Base-by-base conservation (phyloP, 257 asterid genomes). In the Salvia rosmarinus region DNA sequence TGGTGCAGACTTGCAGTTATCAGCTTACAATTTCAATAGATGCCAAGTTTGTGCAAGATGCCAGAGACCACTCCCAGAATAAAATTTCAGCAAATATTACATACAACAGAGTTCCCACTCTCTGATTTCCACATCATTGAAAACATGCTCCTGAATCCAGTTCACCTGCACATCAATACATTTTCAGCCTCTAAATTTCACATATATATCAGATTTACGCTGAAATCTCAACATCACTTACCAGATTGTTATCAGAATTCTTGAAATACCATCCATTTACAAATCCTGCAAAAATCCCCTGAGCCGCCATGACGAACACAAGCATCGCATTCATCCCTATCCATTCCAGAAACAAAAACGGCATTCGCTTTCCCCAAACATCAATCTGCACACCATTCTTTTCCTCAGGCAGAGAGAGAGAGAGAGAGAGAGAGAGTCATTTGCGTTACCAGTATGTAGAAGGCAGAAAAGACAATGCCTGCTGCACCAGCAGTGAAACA, bases 311-410 rank as follows among this genome's bases (percentile, higher is more conserved):
- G 2, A 92, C 97, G n/a, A 85, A 92, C 67, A 92, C 95, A 77
- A 92, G 80, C 97, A 90, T 92, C 5, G 97, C 96, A 7, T 90
- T 90, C 98, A 92, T 88, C 68, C 98, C 97, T 69, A 90, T 92
- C 98, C 96, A 92, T 71, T 92, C 98, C 51, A 92, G 75, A 78
- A 89, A 90, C 89, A 92, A 34, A 79, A 92, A 92, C 3, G 96
- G 96, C 28, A 13, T 72, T 1, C 96, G 79, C 60, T 71, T 7
- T 40, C 91, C 96, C 88, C 83, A 83, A 5, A 87, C 89, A 73
- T 92, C 96, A 50, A 78, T 68, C 82, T 73, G 76, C 43, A 28
- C 51, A 54, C 44, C 0, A 17, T n/a, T 37, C 4, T 17, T 42
- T 2, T 21, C 1, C 14, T 64, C 21, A 64, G 57, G 42, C 42